These are phyloP conservation scores for Globisporangium emineosum DNA, from an alignment of 352 stramenopile species.

Conservation along the genomic window DNA sequence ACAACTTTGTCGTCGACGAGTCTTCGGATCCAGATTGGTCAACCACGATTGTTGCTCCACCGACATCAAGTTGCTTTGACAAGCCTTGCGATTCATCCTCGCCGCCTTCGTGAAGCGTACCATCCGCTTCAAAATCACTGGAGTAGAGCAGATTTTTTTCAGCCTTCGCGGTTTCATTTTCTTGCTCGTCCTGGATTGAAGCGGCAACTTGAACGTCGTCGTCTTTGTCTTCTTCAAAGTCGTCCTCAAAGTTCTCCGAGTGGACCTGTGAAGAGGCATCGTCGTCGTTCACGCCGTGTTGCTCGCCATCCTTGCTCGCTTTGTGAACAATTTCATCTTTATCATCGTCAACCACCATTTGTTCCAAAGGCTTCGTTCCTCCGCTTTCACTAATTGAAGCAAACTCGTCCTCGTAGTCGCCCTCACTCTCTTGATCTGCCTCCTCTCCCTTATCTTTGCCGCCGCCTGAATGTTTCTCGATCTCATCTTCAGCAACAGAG, in stretches of 20 bases:
- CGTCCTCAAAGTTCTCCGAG: constrained; percentile 12
- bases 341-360: neutral
- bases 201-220: neutral
- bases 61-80: constrained; percentile 3
- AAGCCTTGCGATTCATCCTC: neutral
- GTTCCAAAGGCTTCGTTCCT: neutral
- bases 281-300: neutral
- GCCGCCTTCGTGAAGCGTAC: neutral
- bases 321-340: constrained; percentile 6
- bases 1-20: constrained; percentile 48
- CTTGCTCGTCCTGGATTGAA: neutral
- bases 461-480: constrained; percentile 1
- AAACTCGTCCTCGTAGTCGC: constrained; percentile 20
- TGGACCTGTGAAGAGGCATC: neutral
- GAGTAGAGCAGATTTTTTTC: neutral
- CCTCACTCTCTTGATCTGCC: constrained; percentile 3
- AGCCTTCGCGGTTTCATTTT: neutral
- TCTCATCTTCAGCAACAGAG: neutral
- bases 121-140: constrained; percentile 10
- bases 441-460: neutral
- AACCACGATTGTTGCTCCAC: neutral
- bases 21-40: constrained; percentile 40
- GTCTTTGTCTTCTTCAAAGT: constrained; percentile 12
- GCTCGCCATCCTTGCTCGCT: neutral
- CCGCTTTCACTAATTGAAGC: constrained; percentile 14